Base-by-base conservation (phyloP, 345 rosid species). In the Camelina laxa region DNA sequence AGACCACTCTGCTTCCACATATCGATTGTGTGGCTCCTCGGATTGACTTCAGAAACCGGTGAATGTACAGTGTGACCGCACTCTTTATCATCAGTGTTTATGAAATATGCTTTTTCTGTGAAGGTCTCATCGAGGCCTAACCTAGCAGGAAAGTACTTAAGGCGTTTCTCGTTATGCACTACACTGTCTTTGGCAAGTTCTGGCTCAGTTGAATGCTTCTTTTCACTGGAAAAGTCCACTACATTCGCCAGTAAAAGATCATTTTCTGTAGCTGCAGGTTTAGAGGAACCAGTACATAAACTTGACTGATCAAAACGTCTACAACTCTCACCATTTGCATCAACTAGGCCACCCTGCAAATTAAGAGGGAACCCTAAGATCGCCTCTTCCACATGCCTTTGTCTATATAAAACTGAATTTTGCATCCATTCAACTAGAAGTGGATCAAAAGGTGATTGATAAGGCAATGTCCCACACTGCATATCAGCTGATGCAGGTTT, bases 341-440 rank as follows among this genome's bases (percentile, higher is more conserved):
- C 85, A 22, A 83, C 82, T 27, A 88, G 84, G 61, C 79, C 86
- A 73, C 91, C 93, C 39, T 80, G 86, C 54, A 88, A 78, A 81
- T 87, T 82, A n/a, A 89, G 88, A 65, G 91, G 91, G 76, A 83
- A 67, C 11, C 86, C 83, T 31, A 55, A 55, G 75, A 77, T 66
- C 21, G 66, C 72, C 48, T 75, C 86, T 56, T 76, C 70, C 15
- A 58, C 58, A 61, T 74, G 35, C 72, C 58, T 82, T 51, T 81
- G 79, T 65, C 73, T 67, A 9, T 72, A 62, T 63, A 74, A 67
- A 73, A 66, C 71, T 22, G 73, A 24, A 33, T 71, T 79, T 41
- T 74, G 79, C 49, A 71, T 84, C 80, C 80, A 58, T 55, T 79
- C 82, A 10, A 57, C 22, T 0, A 77, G 82, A 70, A 72, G 61